Evolutionary conservation across 306 rosid species (phyloP).

Genomic region (Alnus glutinosa): DNA sequence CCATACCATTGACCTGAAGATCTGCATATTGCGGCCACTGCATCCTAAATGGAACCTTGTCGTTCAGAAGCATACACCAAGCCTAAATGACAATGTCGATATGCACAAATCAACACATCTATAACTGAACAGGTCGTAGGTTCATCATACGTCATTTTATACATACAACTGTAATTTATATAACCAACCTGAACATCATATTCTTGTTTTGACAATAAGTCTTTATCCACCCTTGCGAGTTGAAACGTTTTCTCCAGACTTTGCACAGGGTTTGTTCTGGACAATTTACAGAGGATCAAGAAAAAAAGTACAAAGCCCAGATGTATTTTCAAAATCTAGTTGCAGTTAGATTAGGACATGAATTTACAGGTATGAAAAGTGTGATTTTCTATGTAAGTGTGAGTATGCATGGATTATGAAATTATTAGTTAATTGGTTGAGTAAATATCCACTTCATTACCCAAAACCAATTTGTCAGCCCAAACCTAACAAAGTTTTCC

Average conservation of each 20-base stretch:
- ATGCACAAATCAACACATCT: conserved; percentile 22
- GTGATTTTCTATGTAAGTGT: background rate
- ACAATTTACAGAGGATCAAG: conserved; percentile 32
- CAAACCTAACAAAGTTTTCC: background rate
- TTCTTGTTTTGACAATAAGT: conserved; percentile 66
- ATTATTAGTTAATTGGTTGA: background rate
- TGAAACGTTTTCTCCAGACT: conserved; percentile 82
- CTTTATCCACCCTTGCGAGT: conserved; percentile 77
- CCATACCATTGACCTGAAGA: conserved; percentile 86
- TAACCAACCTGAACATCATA: conserved; percentile 86
- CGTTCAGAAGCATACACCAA: conserved; percentile 99
- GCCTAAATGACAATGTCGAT: conserved; percentile 50
- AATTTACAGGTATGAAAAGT: background rate
- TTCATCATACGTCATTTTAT: background rate
- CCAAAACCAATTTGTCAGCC: background rate
- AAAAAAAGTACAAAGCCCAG: conserved; percentile 15
- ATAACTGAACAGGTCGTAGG: conserved; percentile 3
- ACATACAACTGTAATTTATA: conserved; percentile 18
- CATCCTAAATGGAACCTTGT: conserved; percentile 96
- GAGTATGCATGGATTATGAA: background rate
- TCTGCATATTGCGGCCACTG: conserved; percentile 98
- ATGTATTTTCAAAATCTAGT: conserved; percentile 14
- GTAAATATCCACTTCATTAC: background rate
- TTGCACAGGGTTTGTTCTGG: conserved; percentile 84
- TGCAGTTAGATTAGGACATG: background rate